Evolutionary conservation across 331 rosid genomes (phyloP).

Genomic region (Prunus yedoensis): DNA sequence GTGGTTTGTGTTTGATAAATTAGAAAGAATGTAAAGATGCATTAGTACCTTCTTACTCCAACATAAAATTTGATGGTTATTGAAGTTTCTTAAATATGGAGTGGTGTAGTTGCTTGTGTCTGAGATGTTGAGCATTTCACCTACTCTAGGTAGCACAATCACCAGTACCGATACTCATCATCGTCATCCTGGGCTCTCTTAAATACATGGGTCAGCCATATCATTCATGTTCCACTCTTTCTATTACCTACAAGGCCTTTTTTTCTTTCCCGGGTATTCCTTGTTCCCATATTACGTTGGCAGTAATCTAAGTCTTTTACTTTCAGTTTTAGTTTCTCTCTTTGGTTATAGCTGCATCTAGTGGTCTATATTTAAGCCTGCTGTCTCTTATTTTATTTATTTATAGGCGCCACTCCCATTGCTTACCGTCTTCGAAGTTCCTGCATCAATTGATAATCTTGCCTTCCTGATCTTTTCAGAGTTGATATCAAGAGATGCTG

Average conservation of each 20-base stretch:
- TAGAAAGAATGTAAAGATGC: background rate
- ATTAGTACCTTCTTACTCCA: background rate
- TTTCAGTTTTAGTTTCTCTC: too few species aligned
- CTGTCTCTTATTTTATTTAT: background rate
- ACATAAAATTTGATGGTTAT: background rate
- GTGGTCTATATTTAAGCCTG: background rate
- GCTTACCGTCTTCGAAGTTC: background rate
- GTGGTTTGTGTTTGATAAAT: background rate
- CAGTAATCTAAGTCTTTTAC: too few species aligned
- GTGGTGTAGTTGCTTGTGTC: background rate
- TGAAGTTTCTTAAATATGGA: background rate
- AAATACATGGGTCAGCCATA: too few species aligned
- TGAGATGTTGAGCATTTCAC: too few species aligned
- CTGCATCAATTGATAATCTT: too few species aligned
- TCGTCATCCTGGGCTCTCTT: background rate
- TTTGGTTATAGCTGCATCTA: background rate
- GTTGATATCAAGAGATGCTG: background rate
- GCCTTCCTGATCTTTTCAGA: background rate
- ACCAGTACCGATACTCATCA: background rate
- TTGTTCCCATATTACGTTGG: too few species aligned
- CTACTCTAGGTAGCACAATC: background rate
- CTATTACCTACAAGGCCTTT: too few species aligned
- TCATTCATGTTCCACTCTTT: too few species aligned
- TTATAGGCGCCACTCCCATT: background rate
- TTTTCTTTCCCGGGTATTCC: too few species aligned